Evolutionary conservation across 805 yeast genomes (phyloP).

Genomic region (Isabelozyma rhagii): DNA sequence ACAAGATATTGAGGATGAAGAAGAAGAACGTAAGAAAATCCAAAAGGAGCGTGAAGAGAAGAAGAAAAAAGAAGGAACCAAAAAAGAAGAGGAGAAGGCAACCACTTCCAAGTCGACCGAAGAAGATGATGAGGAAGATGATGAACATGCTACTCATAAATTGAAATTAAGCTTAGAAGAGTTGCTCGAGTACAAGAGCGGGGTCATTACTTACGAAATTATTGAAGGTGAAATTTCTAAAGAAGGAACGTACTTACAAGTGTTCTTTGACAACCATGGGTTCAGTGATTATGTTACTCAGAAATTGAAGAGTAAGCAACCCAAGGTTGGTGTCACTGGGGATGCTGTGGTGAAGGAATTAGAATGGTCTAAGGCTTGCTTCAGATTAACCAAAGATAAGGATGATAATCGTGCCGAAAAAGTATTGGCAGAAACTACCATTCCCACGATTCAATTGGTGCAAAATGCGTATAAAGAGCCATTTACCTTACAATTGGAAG

Average conservation of each 20-base stretch:
- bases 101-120: constrained; percentile 13
- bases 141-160: constrained; percentile 24
- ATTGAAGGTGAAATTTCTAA: constrained; percentile 54
- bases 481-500: constrained; percentile 51
- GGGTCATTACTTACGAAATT: constrained; percentile 71
- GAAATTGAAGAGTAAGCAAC: constrained; percentile 42
- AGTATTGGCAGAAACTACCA: constrained; percentile 55
- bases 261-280: constrained; percentile 73
- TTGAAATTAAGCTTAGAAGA: constrained; percentile 56
- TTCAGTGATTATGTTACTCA: constrained; percentile 61
- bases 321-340: constrained; percentile 47
- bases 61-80: constrained; percentile 19
- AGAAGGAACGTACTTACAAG: constrained; percentile 65
- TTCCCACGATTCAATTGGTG: constrained; percentile 67
- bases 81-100: constrained; percentile 6
- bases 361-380: constrained; percentile 63
- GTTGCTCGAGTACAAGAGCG: constrained; percentile 59
- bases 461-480: constrained; percentile 65
- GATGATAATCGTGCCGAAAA: constrained; percentile 55
- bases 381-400: constrained; percentile 59
- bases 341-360: constrained; percentile 78
- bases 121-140: constrained; percentile 30
- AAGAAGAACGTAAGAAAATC: constrained; percentile 24
- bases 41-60: constrained; percentile 31
- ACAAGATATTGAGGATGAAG: constrained; percentile 63